Conservation (phyloP, 805 yeast genomes). For the Saturnispora dispora region DNA sequence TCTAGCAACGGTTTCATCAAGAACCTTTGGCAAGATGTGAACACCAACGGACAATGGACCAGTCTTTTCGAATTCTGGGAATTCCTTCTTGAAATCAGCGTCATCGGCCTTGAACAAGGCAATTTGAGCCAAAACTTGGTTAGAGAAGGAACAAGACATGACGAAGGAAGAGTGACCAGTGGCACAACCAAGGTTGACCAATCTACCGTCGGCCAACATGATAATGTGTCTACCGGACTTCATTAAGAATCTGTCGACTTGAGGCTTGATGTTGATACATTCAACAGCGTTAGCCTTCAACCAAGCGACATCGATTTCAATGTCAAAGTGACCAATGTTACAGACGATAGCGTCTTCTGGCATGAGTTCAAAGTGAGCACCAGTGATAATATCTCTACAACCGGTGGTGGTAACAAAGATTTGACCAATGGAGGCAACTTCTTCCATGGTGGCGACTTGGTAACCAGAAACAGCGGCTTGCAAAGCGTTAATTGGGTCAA, state of each 20-base stretch:
- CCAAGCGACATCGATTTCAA: conserved; percentile 99
- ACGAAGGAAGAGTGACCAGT: conserved; percentile 99
- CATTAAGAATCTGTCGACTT: conserved; percentile 94
- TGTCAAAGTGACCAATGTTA: conserved; percentile 99
- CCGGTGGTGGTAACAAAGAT: conserved; percentile 99
- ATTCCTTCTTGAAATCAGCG: conserved; percentile 65
- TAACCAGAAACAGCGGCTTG: conserved; percentile 99
- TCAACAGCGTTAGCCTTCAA: conserved; percentile 88
- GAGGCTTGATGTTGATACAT: conserved; percentile 96
- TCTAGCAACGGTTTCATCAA: conserved; percentile 97
- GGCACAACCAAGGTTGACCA: conserved; percentile 98
- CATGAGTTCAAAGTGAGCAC: conserved; percentile 80
- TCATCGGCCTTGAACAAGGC: conserved; percentile 90
- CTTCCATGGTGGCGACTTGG: conserved; percentile 93
- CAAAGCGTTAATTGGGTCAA: conserved; percentile 97
- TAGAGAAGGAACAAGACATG: conserved; percentile 99
- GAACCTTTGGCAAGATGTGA: conserved; percentile 92
- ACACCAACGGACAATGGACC: conserved; percentile 90
- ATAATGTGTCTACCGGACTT: conserved; percentile 86
- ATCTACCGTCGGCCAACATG: conserved; percentile 97
- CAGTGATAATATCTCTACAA: conserved; percentile 95
- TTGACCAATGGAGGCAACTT: conserved; percentile 88
- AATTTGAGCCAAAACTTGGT: conserved; percentile 98
- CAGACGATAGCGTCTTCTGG: conserved; percentile 99
- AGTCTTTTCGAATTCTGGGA: conserved; percentile 85